Evolutionary conservation across 2,329 filamentous ascomycete genomes (phyloP).

Genomic region (Penicillium sp.): DNA sequence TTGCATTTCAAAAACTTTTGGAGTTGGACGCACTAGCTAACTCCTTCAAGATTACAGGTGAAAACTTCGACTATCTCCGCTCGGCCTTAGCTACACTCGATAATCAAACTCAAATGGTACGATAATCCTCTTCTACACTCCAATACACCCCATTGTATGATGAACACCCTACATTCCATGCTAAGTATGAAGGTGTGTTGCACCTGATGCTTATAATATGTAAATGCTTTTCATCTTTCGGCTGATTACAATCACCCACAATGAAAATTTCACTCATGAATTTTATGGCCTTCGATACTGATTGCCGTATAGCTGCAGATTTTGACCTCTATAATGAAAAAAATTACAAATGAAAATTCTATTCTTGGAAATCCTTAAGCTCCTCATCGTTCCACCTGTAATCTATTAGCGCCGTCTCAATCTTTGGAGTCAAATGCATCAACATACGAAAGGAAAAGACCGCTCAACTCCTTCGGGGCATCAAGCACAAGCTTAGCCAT

Average conservation of each 20-base stretch:
- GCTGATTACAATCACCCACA: slow-evolving; percentile 47
- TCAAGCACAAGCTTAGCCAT: slow-evolving; percentile 75
- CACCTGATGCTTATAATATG: slow-evolving; percentile 56
- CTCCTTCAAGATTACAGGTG: slow-evolving; percentile 18
- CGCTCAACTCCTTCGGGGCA: slow-evolving; percentile 68
- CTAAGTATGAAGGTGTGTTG: slow-evolving; percentile 59
- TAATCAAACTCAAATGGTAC: not conserved
- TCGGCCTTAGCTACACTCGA: not conserved
- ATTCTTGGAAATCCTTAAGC: slow-evolving; percentile 46
- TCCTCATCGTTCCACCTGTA: slow-evolving; percentile 49
- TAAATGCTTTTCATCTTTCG: slow-evolving; percentile 68
- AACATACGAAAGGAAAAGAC: slow-evolving; percentile 63
- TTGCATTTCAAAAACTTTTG: slow-evolving; percentile 10
- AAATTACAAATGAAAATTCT: slow-evolving; percentile 13
- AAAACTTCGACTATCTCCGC: not conserved
- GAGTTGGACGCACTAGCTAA: slow-evolving; percentile 26
- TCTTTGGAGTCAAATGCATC: not conserved
- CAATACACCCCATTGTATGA: slow-evolving; percentile 43
- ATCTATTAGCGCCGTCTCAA: slow-evolving; percentile 22
- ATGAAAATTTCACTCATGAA: slow-evolving; percentile 18
- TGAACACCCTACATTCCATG: slow-evolving; percentile 61
- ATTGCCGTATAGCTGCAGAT: slow-evolving; percentile 24
- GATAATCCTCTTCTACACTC: not conserved
- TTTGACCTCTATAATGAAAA: slow-evolving; percentile 1
- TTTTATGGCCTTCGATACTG: slow-evolving; percentile 28